A percentile compares a stretch with the other conserved stretches of the same genome.
These are phyloP conservation scores for Epichloe uncinata DNA, from an alignment of 2,329 filamentous ascomycete genomes.

Conservation along the genomic window DNA sequence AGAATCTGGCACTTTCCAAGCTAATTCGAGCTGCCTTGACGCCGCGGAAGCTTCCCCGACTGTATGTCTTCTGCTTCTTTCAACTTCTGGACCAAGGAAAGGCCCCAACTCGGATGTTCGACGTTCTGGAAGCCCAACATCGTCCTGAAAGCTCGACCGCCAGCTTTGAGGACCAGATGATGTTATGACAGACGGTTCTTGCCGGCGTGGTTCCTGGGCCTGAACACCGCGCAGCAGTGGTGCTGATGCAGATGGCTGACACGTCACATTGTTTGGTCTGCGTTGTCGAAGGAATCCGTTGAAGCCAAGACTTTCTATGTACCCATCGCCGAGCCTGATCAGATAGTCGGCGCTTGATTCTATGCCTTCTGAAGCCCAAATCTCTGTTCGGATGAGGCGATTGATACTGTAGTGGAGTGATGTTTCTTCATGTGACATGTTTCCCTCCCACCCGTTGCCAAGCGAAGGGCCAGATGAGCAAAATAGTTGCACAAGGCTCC, in stretches of 20 bases:
- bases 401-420: constrained; percentile 26
- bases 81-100: constrained; percentile 6
- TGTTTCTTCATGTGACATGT: constrained; percentile 31
- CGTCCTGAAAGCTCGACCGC: constrained; percentile 8
- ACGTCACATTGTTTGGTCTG: neutral
- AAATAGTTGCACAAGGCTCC: constrained; percentile 33
- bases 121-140: constrained; percentile 3
- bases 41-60: constrained; percentile 33
- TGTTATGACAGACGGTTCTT: constrained; percentile 1
- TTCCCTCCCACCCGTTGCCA: constrained; percentile 28
- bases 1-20: constrained; percentile 29
- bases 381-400: constrained; percentile 30
- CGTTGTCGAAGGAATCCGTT: constrained; percentile 20
- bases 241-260: constrained; percentile 7
- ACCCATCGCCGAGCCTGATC: constrained; percentile 31
- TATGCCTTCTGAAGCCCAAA: constrained; percentile 34
- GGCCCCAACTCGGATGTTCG: constrained; percentile 6
- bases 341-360: constrained; percentile 36
- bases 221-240: constrained; percentile 3
- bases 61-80: constrained; percentile 26
- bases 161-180: constrained; percentile 4
- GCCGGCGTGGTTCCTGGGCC: constrained; percentile 4
- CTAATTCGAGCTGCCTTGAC: constrained; percentile 23
- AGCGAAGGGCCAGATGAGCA: constrained; percentile 28
- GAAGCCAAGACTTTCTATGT: constrained; percentile 21